Conservation (phyloP, 1,284 basidiomycete genomes). For the Irpex rosettiformis region DNA sequence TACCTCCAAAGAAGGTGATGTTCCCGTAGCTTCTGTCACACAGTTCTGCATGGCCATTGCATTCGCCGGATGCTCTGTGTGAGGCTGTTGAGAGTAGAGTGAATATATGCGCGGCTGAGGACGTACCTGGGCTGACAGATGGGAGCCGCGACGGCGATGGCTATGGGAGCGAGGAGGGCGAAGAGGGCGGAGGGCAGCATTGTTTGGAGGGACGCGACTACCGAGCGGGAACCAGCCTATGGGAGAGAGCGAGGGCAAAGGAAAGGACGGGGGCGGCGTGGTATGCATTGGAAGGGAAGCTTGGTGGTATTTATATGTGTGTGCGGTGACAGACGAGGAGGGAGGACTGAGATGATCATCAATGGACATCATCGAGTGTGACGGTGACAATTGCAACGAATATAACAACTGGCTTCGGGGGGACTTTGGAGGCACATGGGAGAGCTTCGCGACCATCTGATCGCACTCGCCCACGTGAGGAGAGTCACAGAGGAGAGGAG, state of each 20-base stretch:
- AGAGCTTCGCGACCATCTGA: conserved; percentile 9
- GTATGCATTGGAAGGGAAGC: too few relatives aligned
- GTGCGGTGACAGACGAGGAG: too few relatives aligned
- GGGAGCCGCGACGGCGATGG: not conserved
- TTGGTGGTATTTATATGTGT: too few relatives aligned
- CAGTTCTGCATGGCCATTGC: conserved; percentile 54
- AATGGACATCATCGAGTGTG: too few relatives aligned
- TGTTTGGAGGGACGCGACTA: not conserved
- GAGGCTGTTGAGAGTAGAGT: conserved; percentile 19
- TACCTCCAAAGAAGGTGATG: conserved; percentile 55
- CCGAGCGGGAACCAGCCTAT: not conserved
- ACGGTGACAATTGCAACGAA: too few relatives aligned
- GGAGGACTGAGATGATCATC: too few relatives aligned
- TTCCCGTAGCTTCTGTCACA: conserved; percentile 61
- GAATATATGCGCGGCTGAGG: not conserved
- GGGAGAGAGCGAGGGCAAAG: not conserved
- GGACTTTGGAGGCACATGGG: not conserved
- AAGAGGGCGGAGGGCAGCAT: not conserved
- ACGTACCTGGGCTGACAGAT: not conserved
- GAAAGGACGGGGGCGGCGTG: not conserved
- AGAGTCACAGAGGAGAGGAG: not conserved
- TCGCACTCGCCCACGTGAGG: not conserved
- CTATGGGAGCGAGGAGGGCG: not conserved
- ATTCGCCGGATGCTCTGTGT: too few relatives aligned
- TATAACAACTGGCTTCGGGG: too few relatives aligned